Evolutionary conservation across 1,284 basidiomycete species (phyloP), one percentile per base, ranked within the genome.

Genomic region (Leccinum fuscescens): DNA sequence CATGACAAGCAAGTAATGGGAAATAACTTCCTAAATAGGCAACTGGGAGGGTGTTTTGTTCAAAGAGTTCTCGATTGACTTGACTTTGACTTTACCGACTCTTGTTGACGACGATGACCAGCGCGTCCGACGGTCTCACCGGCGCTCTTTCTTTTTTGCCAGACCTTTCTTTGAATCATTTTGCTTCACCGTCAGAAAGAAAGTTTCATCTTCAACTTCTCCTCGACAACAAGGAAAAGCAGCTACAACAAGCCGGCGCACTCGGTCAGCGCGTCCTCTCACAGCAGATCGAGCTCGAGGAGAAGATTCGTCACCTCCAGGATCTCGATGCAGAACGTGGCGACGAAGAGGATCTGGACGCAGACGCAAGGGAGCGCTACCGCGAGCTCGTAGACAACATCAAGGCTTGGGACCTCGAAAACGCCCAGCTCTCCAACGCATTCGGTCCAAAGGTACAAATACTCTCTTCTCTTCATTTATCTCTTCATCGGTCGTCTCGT

Each of bases 231-330:
- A 97, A 97, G 79, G 90, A 94, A 73, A 86, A 88, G 70, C 93
- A 97, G 74, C 87, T 96, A 49, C 88, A 93, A 65, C 90, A 93
- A 65, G 92, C 93, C 6, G 94, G 91, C 48, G 89, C 88, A 59
- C 87, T 97, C 72, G 94, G 95, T 55, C 92, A 96, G 77, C 89
- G 91, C 74, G 86, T 98, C 66, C 86, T 96, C 63, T 85, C 86
- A 27, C 95, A 97, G 79, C 93, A 93, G 75, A 88, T 91, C 77
- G 93, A 96, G 73, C 85, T 97, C 63, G 92, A 96, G 76, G 86
- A 90, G 67, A 84, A 92, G 52, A 92, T 97, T 63, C 80, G 84
- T 54, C 89, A 89, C 66, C 81, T 97, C 58, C 87, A 92, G 69
- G 89, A 89, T 52, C 71, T 83, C 35, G 85, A 86, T 55, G 78